These are phyloP conservation scores for Fistulinella staudtii DNA, from an alignment of 1,284 basidiomycete species.

Conservation along the genomic window DNA sequence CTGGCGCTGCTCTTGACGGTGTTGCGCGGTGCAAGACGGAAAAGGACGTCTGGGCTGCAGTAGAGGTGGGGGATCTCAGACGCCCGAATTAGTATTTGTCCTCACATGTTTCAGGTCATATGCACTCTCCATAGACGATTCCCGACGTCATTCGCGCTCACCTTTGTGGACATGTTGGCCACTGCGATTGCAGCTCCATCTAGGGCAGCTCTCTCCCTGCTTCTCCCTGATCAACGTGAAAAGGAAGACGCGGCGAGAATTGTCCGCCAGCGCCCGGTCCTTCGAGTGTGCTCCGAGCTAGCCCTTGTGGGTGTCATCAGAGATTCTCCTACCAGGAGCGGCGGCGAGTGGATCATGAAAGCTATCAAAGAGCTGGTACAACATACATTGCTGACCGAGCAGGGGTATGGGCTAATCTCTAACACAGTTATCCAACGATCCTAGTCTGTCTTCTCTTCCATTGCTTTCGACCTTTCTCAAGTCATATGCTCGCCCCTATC, in stretches of 20 bases:
- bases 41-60: constrained; percentile 87
- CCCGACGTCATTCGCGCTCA: constrained; percentile 72
- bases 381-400: constrained; percentile 8
- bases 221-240: constrained; percentile 81
- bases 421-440: constrained; percentile 78
- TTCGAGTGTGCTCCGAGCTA: constrained; percentile 87
- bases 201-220: constrained; percentile 52
- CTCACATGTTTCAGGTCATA: constrained; percentile 59
- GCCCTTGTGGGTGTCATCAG: constrained; percentile 81
- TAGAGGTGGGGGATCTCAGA: constrained; percentile 62
- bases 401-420: constrained; percentile 5
- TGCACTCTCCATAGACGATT: constrained; percentile 89
- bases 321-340: constrained; percentile 62
- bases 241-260: constrained; percentile 87
- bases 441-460: constrained; percentile 79
- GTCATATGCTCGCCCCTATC: constrained; percentile 74
- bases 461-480: constrained; percentile 84
- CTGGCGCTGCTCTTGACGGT: constrained; percentile 84
- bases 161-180: constrained; percentile 63
- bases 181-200: constrained; percentile 64
- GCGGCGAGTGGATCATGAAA: constrained; percentile 86
- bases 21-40: constrained; percentile 81
- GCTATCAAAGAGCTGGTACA: constrained; percentile 77
- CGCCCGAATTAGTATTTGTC: not conserved
- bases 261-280: constrained; percentile 76